Percentiles rank a stretch among this genome's conserved stretches.
Conservation (phyloP, 2,329 filamentous ascomycete genomes). For the Botrytis fabae region DNA sequence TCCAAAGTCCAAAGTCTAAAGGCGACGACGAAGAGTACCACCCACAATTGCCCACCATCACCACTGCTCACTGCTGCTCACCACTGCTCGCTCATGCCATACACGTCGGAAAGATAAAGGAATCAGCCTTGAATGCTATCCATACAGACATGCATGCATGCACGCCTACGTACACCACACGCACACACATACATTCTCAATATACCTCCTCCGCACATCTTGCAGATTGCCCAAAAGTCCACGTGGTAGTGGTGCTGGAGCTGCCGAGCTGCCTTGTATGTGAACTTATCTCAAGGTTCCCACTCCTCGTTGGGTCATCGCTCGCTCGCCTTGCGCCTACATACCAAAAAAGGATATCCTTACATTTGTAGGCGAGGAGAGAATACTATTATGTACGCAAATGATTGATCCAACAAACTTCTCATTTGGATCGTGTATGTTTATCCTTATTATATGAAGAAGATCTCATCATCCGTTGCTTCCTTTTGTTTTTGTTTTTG, state of each 20-base stretch:
- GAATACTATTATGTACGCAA: conserved; percentile 14
- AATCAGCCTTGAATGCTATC: not conserved
- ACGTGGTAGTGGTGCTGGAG: not conserved
- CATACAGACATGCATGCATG: no score
- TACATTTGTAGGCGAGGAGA: conserved; percentile 12
- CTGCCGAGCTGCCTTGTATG: not conserved
- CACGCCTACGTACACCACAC: no score
- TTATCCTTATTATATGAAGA: not conserved
- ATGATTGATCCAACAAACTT: conserved; percentile 8
- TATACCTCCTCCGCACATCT: not conserved
- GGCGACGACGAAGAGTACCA: not conserved
- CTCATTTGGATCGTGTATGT: not conserved
- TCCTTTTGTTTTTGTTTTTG: not conserved
- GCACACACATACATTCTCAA: not conserved
- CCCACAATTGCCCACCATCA: not conserved
- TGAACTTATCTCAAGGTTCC: conserved; percentile 2
- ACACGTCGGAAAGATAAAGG: not conserved
- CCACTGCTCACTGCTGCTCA: not conserved
- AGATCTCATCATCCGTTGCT: not conserved
- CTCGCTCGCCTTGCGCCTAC: conserved; percentile 14
- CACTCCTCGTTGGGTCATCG: conserved; percentile 6
- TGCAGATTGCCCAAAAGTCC: not conserved
- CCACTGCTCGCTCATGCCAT: not conserved
- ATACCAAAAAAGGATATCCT: conserved; percentile 18
- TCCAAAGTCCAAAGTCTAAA: not conserved